These are phyloP conservation scores for Collybia sordida DNA, from an alignment of 768 basidiomycete species.

Conservation along the genomic window DNA sequence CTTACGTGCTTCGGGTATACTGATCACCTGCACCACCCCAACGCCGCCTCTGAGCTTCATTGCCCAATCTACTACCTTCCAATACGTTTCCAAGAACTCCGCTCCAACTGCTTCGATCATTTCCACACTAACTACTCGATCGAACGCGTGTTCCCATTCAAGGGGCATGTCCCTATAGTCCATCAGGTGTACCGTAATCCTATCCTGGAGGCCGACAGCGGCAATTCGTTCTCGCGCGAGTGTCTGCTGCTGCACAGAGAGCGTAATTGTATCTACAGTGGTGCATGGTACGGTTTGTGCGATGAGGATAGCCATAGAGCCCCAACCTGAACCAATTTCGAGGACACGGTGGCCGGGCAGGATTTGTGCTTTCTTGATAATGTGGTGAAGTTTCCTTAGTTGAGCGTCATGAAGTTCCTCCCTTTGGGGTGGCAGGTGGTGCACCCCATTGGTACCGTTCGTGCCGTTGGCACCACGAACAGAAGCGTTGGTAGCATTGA, in stretches of 20 bases:
- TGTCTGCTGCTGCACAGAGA: slow-evolving; percentile 63
- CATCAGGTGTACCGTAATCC: slow-evolving; percentile 70
- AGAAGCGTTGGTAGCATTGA: no score
- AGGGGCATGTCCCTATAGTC: slow-evolving; percentile 67
- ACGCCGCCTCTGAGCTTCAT: slow-evolving; percentile 57
- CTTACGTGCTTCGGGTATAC: slow-evolving; percentile 68
- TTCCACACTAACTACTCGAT: slow-evolving; percentile 71
- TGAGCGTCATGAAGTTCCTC: slow-evolving; percentile 49
- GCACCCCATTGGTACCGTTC: not conserved
- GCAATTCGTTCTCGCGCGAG: slow-evolving; percentile 57
- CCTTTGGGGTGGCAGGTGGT: not conserved
- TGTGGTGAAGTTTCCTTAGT: slow-evolving; percentile 60
- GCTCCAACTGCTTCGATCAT: slow-evolving; percentile 77
- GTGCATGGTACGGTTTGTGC: slow-evolving; percentile 54
- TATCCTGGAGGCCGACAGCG: slow-evolving; percentile 46
- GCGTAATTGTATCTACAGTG: slow-evolving; percentile 69
- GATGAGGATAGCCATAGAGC: slow-evolving; percentile 65
- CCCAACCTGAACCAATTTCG: slow-evolving; percentile 83
- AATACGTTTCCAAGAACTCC: slow-evolving; percentile 67
- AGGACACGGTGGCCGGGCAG: slow-evolving; percentile 55
- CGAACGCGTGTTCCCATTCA: slow-evolving; percentile 65
- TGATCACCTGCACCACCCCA: slow-evolving; percentile 75
- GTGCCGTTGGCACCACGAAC: no score
- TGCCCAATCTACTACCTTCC: slow-evolving; percentile 64
- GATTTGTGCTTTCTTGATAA: slow-evolving; percentile 66